phyloP scores from a whole-genome alignment of 1,284 basidiomycete genomes.

The Ustilago cynodontis region DNA sequence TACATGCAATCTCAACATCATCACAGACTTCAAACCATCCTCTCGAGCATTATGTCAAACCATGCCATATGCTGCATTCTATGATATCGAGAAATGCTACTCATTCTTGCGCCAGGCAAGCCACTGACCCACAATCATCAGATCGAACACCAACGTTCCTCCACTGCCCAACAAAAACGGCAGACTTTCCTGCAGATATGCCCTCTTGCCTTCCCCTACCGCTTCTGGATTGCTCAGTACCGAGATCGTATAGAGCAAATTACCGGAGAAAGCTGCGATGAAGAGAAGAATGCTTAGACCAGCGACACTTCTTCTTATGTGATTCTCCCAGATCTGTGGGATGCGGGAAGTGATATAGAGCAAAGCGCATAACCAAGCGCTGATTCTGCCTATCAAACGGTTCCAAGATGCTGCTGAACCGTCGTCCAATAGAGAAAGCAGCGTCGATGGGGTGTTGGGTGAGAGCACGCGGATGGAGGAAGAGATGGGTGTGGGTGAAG shows the following conservation, averaged over 20 bases:
- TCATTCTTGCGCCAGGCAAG: conserved; percentile 50
- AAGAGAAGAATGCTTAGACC: conserved; percentile 67
- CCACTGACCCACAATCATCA: conserved; percentile 65
- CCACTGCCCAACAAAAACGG: conserved; percentile 66
- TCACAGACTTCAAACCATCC: neutral
- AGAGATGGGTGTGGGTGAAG: neutral
- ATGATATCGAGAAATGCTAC: neutral
- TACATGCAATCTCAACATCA: neutral
- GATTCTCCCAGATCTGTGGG: conserved; percentile 69
- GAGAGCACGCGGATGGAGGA: neutral
- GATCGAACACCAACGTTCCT: conserved; percentile 67
- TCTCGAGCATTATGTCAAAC: neutral
- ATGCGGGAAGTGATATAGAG: conserved; percentile 69
- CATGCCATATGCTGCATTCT: neutral
- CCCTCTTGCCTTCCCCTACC: conserved; percentile 20
- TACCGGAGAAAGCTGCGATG: conserved; percentile 64
- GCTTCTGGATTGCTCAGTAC: conserved; percentile 60
- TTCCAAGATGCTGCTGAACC: conserved; percentile 17
- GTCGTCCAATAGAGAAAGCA: neutral
- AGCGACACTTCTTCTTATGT: conserved; percentile 58
- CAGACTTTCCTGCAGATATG: conserved; percentile 61
- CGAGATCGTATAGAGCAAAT: conserved; percentile 62
- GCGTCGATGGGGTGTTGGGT: neutral
- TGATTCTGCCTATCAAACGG: conserved; percentile 59
- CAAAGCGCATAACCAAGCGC: conserved; percentile 66